Conservation (phyloP, 1,284 basidiomycete species). For the Schizophyllum amplum region DNA sequence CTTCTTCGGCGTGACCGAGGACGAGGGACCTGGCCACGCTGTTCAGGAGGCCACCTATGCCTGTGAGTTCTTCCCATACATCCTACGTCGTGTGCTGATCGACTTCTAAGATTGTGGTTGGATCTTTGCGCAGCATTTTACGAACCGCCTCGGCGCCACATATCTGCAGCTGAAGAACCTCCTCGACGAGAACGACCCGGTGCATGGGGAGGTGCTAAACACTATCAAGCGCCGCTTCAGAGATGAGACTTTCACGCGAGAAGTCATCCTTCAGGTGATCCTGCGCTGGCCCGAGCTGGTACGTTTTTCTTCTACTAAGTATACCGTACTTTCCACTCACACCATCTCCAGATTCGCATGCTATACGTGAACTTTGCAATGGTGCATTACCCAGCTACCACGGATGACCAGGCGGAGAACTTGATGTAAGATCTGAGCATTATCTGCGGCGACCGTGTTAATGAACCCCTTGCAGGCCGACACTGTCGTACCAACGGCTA, state of each 20-base stretch:
- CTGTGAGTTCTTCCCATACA: conserved; percentile 46
- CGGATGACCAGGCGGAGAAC: conserved; percentile 46
- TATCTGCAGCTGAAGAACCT: conserved; percentile 83
- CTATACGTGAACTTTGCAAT: conserved; percentile 99
- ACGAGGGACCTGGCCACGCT: conserved; percentile 60
- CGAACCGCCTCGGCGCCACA: conserved; percentile 88
- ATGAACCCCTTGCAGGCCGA: conserved; percentile 64
- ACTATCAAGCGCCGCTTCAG: conserved; percentile 96
- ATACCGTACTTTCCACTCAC: conserved; percentile 1
- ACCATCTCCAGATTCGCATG: conserved; percentile 63
- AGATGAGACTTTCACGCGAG: conserved; percentile 98
- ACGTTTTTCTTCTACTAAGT: conserved; percentile 17
- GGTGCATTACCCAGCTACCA: conserved; percentile 76
- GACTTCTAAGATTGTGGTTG: conserved; percentile 70
- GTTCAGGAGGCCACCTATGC: conserved; percentile 99
- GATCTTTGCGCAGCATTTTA: conserved; percentile 96
- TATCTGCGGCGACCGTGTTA: background rate
- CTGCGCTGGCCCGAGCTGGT: conserved; percentile 80
- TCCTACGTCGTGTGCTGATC: conserved; percentile 1
- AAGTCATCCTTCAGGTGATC: conserved; percentile 87
- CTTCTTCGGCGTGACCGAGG: conserved; percentile 51
- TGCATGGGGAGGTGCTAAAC: conserved; percentile 90
- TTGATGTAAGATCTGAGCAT: conserved; percentile 43
- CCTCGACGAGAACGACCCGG: conserved; percentile 84
- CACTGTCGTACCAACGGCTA: conserved; percentile 93